A percentile compares a stretch with the other conserved stretches of the same genome.
These are phyloP conservation scores for Gossypium aridum DNA, from an alignment of 441 rosid species.

Conservation along the genomic window DNA sequence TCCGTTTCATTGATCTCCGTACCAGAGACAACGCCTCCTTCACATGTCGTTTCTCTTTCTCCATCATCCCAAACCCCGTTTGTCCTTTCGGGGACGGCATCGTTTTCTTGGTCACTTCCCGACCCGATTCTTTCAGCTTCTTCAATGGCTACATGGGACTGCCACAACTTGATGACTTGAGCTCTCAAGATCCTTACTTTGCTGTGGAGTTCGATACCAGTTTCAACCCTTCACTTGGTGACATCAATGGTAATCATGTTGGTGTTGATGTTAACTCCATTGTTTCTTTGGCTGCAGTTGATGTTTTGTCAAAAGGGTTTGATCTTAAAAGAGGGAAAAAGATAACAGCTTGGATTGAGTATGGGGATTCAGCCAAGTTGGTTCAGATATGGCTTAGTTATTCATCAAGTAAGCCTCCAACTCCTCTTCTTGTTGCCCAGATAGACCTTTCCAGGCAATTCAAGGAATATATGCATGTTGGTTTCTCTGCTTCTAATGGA, in stretches of 20 bases:
- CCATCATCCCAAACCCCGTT: conserved; percentile 40
- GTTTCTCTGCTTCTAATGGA: conserved; percentile 74
- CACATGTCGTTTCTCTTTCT: conserved; percentile 64
- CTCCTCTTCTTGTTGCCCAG: conserved; percentile 47
- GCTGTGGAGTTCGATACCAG: conserved; percentile 80
- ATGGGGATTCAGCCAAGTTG: conserved; percentile 41
- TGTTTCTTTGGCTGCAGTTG: conserved; percentile 50
- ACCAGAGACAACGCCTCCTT: conserved; percentile 53
- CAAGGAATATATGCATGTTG: conserved; percentile 74
- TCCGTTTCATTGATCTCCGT: conserved; percentile 50
- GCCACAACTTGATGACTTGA: conserved; percentile 32
- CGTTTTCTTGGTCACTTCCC: conserved; percentile 74
- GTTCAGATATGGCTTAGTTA: conserved; percentile 61
- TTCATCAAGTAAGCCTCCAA: conserved; percentile 38
- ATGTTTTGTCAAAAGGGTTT: conserved; percentile 39
- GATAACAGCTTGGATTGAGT: conserved; percentile 72
- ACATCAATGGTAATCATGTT: conserved; percentile 57
- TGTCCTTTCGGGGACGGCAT: conserved; percentile 75
- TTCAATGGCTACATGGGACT: conserved; percentile 66
- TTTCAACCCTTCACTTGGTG: conserved; percentile 46
- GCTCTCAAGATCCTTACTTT: conserved; percentile 47
- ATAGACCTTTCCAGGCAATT: conserved; percentile 51
- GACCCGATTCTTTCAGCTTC: conserved; percentile 55
- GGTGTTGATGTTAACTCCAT: conserved; percentile 54
- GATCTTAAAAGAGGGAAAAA: conserved; percentile 53